Percentiles rank a stretch among this genome's conserved stretches.
Conservation (phyloP, 2,329 filamentous ascomycete species). For the Teratosphaeriaceae sp. region DNA sequence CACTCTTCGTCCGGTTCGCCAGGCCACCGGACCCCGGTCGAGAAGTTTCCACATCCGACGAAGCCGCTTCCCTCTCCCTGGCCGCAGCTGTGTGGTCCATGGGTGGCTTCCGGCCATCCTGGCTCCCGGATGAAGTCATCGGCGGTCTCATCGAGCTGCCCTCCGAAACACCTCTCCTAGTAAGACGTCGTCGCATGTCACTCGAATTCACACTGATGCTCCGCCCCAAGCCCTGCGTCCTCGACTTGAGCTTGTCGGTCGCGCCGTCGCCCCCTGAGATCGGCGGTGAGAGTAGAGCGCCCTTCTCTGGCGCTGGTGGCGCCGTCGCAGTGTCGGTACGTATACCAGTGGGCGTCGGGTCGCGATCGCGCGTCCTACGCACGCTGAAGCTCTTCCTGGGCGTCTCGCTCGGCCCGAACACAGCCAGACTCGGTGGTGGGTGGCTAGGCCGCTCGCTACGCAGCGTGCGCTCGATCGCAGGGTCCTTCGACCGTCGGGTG, state of each 20-base stretch:
- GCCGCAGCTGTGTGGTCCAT: slow-evolving; percentile 24
- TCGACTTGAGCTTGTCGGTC: slow-evolving; percentile 15
- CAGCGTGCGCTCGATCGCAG: slow-evolving; percentile 37
- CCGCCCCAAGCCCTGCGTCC: slow-evolving; percentile 61
- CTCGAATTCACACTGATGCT: slow-evolving; percentile 90
- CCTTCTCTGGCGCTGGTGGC: slow-evolving; percentile 14
- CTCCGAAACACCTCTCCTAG: slow-evolving; percentile 49
- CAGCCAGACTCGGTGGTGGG: slow-evolving; percentile 68
- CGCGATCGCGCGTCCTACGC: slow-evolving; percentile 51
- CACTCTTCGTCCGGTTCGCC: slow-evolving; percentile 72
- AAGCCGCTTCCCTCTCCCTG: slow-evolving; percentile 22
- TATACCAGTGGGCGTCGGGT: slow-evolving; percentile 48
- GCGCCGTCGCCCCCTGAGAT: slow-evolving; percentile 48
- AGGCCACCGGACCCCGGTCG: slow-evolving; percentile 48
- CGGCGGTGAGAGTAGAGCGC: slow-evolving; percentile 69
- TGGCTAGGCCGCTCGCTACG: slow-evolving; percentile 53
- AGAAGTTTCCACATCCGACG: slow-evolving; percentile 43
- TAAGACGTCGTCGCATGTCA: slow-evolving; percentile 64
- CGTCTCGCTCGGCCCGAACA: slow-evolving; percentile 69
- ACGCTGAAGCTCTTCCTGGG: slow-evolving; percentile 88
- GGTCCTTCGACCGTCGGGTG: slow-evolving; percentile 70
- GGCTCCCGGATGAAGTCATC: slow-evolving; percentile 20
- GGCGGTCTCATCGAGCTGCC: slow-evolving; percentile 36
- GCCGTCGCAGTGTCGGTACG: neutral
- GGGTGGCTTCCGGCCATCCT: slow-evolving; percentile 27